phyloP scores from a whole-genome alignment of 768 basidiomycete genomes.

The Boletus insuetus region DNA sequence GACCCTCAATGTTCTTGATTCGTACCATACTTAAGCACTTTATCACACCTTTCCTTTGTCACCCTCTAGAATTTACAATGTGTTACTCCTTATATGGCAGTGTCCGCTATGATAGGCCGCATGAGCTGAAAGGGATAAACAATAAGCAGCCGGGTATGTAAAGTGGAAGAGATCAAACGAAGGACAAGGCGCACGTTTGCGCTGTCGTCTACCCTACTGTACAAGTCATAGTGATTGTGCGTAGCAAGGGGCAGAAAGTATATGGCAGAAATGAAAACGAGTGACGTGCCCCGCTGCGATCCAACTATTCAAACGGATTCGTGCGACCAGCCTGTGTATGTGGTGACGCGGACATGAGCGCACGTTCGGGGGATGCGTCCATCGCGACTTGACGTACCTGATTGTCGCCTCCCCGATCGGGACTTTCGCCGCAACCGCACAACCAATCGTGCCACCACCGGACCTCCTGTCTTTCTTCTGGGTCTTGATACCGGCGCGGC shows the following conservation, averaged over 20 bases:
- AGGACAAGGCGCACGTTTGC: background rate
- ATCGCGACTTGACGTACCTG: conserved; percentile 47
- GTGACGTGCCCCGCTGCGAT: background rate
- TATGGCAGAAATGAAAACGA: conserved; percentile 6
- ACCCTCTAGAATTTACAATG: conserved; percentile 16
- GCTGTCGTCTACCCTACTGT: conserved; percentile 1
- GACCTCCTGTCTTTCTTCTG: conserved; percentile 36
- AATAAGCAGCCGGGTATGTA: conserved; percentile 21
- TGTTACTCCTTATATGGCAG: conserved; percentile 12
- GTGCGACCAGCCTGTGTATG: conserved; percentile 64
- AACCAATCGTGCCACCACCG: conserved; percentile 88
- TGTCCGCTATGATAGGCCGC: conserved; percentile 8
- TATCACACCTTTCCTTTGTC: background rate
- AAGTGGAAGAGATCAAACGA: conserved; percentile 9
- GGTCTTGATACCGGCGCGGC: conserved; percentile 14
- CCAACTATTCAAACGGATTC: conserved; percentile 50
- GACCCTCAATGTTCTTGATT: background rate
- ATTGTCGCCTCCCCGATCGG: conserved; percentile 66
- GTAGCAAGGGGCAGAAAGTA: conserved; percentile 1
- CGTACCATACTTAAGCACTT: background rate
- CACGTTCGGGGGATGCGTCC: no score
- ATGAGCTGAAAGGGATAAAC: conserved; percentile 15
- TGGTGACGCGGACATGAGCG: no score
- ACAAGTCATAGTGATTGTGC: conserved; percentile 8
- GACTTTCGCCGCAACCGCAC: conserved; percentile 76